These are phyloP conservation scores for Hygrophila difformis DNA, from an alignment of 257 asterid species.

Conservation along the genomic window DNA sequence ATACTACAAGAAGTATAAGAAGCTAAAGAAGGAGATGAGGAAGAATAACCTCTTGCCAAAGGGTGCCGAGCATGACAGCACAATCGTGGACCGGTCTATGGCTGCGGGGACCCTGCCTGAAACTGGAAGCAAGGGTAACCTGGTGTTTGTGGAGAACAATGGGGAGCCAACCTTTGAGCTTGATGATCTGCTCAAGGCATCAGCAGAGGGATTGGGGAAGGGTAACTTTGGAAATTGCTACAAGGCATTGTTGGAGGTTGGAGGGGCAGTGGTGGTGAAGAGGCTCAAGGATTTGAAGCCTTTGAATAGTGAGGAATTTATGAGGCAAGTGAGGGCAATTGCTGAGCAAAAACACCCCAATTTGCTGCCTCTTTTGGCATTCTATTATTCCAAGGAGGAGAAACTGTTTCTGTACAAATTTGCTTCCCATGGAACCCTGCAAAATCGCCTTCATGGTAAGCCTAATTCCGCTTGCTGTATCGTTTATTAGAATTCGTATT, in stretches of 20 bases:
- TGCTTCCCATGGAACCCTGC: slow-evolving; percentile 47
- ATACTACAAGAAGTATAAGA: slow-evolving; percentile 43
- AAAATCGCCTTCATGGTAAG: slow-evolving; percentile 55
- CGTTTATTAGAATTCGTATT: too few relatives aligned
- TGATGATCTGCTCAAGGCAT: slow-evolving; percentile 60
- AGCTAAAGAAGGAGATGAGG: slow-evolving; percentile 28
- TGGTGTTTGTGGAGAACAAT: slow-evolving; percentile 30
- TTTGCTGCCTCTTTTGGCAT: slow-evolving; percentile 54
- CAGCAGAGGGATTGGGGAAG: slow-evolving; percentile 69
- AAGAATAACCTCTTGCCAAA: slow-evolving; percentile 10
- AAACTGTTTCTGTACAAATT: slow-evolving; percentile 47
- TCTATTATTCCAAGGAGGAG: slow-evolving; percentile 56
- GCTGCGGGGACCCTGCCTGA: slow-evolving; percentile 12
- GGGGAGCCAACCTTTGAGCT: slow-evolving; percentile 35
- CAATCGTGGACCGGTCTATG: slow-evolving; percentile 18
- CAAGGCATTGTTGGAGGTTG: slow-evolving; percentile 45
- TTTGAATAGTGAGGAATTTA: slow-evolving; percentile 49
- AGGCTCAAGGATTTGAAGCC: slow-evolving; percentile 59
- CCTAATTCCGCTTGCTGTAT: too few relatives aligned
- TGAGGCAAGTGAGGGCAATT: slow-evolving; percentile 39
- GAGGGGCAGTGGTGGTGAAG: slow-evolving; percentile 56
- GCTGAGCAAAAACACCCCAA: slow-evolving; percentile 54
- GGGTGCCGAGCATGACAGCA: slow-evolving; percentile 25
- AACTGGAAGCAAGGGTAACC: slow-evolving; percentile 40
- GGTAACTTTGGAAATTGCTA: slow-evolving; percentile 77